phyloP scores from a whole-genome alignment of 2,329 filamentous ascomycete species.

The Colletotrichum tabaci region DNA sequence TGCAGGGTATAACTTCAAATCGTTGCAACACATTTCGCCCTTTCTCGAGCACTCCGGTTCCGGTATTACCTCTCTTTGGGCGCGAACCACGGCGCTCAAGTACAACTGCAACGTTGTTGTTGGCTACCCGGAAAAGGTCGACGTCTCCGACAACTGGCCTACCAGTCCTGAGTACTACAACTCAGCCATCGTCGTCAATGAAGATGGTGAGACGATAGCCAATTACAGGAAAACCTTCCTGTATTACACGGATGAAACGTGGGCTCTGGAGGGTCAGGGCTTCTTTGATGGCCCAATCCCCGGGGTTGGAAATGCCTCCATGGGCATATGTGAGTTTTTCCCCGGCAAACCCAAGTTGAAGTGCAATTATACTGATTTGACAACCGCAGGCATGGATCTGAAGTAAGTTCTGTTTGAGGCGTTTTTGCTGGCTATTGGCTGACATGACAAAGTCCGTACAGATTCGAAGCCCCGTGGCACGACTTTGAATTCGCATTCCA shows the following conservation, averaged over 20 bases:
- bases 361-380: background rate
- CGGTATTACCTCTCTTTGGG: conserved; percentile 81
- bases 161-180: conserved; percentile 69
- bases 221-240: conserved; percentile 74
- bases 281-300: conserved; percentile 60
- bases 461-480: conserved; percentile 57
- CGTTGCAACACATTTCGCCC: conserved; percentile 75
- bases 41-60: conserved; percentile 77
- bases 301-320: conserved; percentile 61
- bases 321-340: conserved; percentile 66
- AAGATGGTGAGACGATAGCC: conserved; percentile 71
- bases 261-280: conserved; percentile 68
- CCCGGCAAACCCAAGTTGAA: too few relatives aligned
- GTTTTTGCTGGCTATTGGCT: background rate
- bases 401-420: conserved; percentile 61
- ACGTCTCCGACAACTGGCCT: conserved; percentile 65
- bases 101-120: conserved; percentile 78
- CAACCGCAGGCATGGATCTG: conserved; percentile 65
- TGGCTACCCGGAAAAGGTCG: conserved; percentile 82
- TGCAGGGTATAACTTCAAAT: conserved; percentile 83
- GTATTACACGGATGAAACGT: conserved; percentile 71
- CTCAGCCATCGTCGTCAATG: conserved; percentile 67
- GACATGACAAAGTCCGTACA: conserved; percentile 51
- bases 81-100: conserved; percentile 74
- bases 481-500: conserved; percentile 66